phyloP scores from a whole-genome alignment of 179 eudicot species.

The Beta lomatogona region DNA sequence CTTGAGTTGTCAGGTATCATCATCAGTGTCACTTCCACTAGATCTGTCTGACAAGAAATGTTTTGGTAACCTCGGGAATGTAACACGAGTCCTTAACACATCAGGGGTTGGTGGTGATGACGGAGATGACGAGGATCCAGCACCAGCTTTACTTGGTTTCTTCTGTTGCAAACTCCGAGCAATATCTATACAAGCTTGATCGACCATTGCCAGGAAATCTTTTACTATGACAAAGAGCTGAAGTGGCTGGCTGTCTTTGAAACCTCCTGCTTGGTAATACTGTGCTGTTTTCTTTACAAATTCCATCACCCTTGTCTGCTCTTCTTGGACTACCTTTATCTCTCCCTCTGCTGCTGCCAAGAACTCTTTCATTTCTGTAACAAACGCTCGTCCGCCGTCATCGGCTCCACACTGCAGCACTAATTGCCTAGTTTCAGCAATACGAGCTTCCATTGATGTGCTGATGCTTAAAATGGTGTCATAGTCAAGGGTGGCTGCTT shows the following conservation, averaged over 20 bases:
- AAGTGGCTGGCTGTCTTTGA: slow-evolving; percentile 59
- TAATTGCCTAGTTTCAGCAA: slow-evolving; percentile 40
- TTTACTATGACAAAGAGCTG: slow-evolving; percentile 72
- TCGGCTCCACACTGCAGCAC: slow-evolving; percentile 45
- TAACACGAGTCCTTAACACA: slow-evolving; percentile 48
- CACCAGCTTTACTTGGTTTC: slow-evolving; percentile 20
- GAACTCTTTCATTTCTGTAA: slow-evolving; percentile 55
- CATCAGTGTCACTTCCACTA: slow-evolving; percentile 57
- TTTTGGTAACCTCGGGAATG: slow-evolving; percentile 68
- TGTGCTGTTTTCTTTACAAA: slow-evolving; percentile 73
- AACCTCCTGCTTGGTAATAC: slow-evolving; percentile 78
- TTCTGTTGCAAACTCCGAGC: slow-evolving; percentile 59
- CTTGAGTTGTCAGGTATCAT: slow-evolving; percentile 34
- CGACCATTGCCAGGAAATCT: slow-evolving; percentile 75
- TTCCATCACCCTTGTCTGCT: slow-evolving; percentile 62
- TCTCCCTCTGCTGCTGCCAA: slow-evolving; percentile 62
- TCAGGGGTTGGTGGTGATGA: slow-evolving; percentile 45
- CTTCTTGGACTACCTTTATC: slow-evolving; percentile 52
- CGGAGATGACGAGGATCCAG: slow-evolving; percentile 23
- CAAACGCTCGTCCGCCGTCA: slow-evolving; percentile 44
- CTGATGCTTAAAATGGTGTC: slow-evolving; percentile 41
- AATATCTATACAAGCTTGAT: slow-evolving; percentile 73
- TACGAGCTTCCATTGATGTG: slow-evolving; percentile 35
- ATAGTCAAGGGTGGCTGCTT: slow-evolving; percentile 61
- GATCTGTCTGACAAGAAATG: slow-evolving; percentile 67